Conservation (phyloP, 495 filamentous ascomycete genomes). For the Podospora conica region DNA sequence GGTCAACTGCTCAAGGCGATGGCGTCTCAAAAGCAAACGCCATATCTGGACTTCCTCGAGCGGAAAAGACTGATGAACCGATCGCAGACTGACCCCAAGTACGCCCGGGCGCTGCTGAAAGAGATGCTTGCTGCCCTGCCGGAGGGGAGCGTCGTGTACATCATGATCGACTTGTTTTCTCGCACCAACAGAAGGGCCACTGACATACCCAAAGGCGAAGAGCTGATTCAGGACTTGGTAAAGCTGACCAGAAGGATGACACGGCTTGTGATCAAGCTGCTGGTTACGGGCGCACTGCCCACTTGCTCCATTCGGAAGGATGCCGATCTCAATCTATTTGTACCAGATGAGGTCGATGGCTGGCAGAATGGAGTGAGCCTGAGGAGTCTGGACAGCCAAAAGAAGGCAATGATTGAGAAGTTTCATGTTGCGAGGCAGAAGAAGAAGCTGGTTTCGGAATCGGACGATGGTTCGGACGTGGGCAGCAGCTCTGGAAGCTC, state of each 20-base stretch:
- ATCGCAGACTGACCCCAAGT: neutral
- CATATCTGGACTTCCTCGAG: neutral
- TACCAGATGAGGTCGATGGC: neutral
- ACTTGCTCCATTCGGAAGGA: neutral
- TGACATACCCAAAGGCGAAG: neutral
- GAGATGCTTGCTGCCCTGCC: slow-evolving; percentile 7
- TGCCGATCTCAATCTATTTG: neutral
- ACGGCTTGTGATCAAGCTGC: slow-evolving; percentile 3
- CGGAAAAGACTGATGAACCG: neutral
- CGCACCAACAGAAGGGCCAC: neutral
- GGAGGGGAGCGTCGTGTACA: slow-evolving; percentile 4
- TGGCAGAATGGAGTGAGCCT: neutral
- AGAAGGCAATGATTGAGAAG: neutral
- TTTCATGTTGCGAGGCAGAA: neutral
- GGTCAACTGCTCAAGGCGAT: slow-evolving; percentile 11
- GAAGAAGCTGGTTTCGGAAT: neutral
- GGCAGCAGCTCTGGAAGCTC: neutral
- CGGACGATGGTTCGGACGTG: neutral
- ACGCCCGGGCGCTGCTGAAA: neutral
- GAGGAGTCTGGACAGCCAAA: neutral
- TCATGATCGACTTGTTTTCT: slow-evolving; percentile 13
- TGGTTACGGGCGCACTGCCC: slow-evolving; percentile 6
- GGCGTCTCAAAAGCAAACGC: neutral
- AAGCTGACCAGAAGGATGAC: neutral
- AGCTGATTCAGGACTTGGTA: neutral